Percentiles rank a stretch among this genome's conserved stretches.
Conservation (phyloP, 2,329 filamentous ascomycete genomes). For the Grosmannia penicillata region DNA sequence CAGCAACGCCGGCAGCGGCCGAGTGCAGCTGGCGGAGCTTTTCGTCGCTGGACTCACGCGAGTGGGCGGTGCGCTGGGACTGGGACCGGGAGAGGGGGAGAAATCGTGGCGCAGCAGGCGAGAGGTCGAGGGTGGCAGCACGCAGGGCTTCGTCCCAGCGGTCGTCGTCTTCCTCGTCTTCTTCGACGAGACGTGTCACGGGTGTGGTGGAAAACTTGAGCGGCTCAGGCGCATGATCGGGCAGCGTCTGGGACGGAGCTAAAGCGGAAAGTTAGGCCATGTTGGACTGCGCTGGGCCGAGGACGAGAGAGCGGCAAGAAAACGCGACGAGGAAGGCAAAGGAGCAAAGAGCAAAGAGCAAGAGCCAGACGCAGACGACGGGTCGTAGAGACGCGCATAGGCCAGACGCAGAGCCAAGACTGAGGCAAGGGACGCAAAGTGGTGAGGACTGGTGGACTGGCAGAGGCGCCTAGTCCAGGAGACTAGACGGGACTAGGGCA, state of each 20-base stretch:
- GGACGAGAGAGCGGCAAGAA: no score
- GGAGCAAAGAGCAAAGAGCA: background rate
- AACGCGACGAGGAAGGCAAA: no score
- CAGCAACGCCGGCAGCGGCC: background rate
- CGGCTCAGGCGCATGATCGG: conserved; percentile 37
- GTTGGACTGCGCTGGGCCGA: no score
- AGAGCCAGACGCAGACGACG: no score
- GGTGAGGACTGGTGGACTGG: no score
- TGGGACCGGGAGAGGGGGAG: conserved; percentile 13
- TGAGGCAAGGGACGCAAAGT: no score
- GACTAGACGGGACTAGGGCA: no score
- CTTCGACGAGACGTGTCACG: conserved; percentile 36
- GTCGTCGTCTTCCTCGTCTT: conserved; percentile 36
- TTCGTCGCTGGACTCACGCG: conserved; percentile 43
- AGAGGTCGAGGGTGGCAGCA: conserved; percentile 25
- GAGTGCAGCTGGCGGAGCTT: conserved; percentile 24
- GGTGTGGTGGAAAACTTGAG: conserved; percentile 36
- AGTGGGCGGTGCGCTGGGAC: conserved; percentile 30
- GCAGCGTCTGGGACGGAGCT: conserved; percentile 46
- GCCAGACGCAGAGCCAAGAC: no score
- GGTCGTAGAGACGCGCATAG: no score
- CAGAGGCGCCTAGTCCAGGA: no score
- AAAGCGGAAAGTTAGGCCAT: no score
- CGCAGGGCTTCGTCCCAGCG: conserved; percentile 38
- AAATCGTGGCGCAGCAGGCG: conserved; percentile 8